Percentiles rank a stretch among this genome's conserved stretches.
Evolutionary conservation across 2,329 filamentous ascomycete species (phyloP).

Genomic region (Clonostachys rosea): DNA sequence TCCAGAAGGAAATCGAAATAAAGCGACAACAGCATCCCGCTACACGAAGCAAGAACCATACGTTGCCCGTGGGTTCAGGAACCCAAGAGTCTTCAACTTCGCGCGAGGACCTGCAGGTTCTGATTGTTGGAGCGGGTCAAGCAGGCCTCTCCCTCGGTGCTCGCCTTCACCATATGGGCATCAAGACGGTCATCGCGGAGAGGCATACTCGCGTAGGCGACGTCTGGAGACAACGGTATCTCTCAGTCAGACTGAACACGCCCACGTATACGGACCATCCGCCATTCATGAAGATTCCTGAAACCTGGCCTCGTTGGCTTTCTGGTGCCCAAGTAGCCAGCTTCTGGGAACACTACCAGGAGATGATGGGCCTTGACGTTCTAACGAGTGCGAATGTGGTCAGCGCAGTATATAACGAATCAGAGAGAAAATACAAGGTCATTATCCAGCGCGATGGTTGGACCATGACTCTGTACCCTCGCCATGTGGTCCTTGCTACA

Average conservation of each 20-base stretch:
- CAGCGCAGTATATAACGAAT: conserved; percentile 28
- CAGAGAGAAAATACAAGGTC: conserved; percentile 28
- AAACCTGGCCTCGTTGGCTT: conserved; percentile 21
- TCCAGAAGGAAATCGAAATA: background rate
- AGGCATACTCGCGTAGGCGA: conserved; percentile 37
- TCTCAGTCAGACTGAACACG: background rate
- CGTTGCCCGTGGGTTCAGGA: too few species aligned
- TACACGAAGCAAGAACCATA: too few species aligned
- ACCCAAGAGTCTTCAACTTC: too few species aligned
- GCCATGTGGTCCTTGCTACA: conserved; percentile 40
- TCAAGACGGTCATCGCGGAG: conserved; percentile 34
- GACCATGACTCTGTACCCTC: conserved; percentile 21
- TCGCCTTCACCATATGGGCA: conserved; percentile 16
- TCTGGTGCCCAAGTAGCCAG: conserved; percentile 39
- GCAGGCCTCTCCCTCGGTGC: conserved; percentile 30
- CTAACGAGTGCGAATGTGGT: conserved; percentile 31
- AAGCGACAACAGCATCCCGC: background rate
- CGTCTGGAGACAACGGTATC: conserved; percentile 46
- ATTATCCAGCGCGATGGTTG: conserved; percentile 12
- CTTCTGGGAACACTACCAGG: conserved; percentile 42
- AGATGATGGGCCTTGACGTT: conserved; percentile 41
- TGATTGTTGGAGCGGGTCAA: conserved; percentile 21
- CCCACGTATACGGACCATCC: conserved; percentile 7
- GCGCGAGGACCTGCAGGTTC: background rate
- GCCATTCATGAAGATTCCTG: conserved; percentile 7